Evolutionary conservation across 163 green algal genomes (phyloP).

Genomic region (Scenedesmus sp.): DNA sequence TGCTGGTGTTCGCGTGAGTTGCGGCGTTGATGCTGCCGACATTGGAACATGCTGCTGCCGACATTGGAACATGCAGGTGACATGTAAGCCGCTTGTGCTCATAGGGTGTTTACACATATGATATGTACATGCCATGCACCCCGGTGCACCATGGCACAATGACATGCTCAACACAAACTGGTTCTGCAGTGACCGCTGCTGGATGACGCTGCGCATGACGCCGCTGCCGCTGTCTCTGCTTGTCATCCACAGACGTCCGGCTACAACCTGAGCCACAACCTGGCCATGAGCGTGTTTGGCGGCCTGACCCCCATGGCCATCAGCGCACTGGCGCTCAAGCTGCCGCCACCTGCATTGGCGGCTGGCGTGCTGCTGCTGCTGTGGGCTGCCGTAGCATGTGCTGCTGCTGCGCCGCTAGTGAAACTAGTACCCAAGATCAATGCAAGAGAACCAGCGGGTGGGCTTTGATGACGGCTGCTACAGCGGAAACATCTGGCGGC

Average conservation of each 20-base stretch:
- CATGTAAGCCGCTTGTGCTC: too few relatives aligned
- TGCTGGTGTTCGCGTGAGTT: slow-evolving; percentile 12
- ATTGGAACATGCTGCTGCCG: not conserved
- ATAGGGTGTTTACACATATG: too few relatives aligned
- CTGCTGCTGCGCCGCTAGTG: not conserved
- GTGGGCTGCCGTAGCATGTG: not conserved
- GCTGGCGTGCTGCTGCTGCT: slow-evolving; percentile 35
- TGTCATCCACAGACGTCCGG: not conserved
- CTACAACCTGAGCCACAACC: slow-evolving; percentile 37
- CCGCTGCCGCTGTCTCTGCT: not conserved
- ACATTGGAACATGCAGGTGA: not conserved
- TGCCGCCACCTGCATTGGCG: slow-evolving; percentile 15
- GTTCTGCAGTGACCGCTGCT: too few relatives aligned
- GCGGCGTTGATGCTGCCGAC: too few relatives aligned
- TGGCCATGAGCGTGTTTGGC: slow-evolving; percentile 26
- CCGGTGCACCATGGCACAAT: too few relatives aligned
- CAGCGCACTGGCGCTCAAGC: not conserved
- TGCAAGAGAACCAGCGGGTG: not conserved
- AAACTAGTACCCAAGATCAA: not conserved
- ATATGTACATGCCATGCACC: too few relatives aligned
- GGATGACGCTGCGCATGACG: not conserved
- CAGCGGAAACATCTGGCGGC: too few relatives aligned
- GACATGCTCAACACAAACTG: too few relatives aligned
- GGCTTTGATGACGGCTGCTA: not conserved
- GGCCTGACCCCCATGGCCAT: slow-evolving; percentile 17